Percentiles rank a stretch among this genome's conserved stretches.
These are phyloP conservation scores for Pseudoturritis turrita DNA, from an alignment of 345 rosid species.

Conservation along the genomic window DNA sequence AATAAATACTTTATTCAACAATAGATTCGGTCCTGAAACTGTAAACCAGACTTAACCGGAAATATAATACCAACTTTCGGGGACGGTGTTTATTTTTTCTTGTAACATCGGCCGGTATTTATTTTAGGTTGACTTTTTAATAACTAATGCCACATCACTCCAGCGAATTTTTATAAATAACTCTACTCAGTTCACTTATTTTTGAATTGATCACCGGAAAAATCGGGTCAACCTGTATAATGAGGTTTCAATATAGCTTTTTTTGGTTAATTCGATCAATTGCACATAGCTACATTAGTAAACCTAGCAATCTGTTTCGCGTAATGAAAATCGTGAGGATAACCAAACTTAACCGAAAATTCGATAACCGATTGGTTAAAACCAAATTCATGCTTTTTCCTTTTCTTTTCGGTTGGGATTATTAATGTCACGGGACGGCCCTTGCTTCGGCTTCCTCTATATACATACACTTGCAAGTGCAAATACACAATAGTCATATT, in stretches of 20 bases:
- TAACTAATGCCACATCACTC: background rate
- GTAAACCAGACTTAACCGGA: background rate
- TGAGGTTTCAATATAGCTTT: background rate
- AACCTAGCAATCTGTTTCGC: background rate
- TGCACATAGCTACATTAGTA: background rate
- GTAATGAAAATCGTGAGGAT: background rate
- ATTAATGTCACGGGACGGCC: constrained; percentile 17
- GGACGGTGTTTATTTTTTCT: too few relatives aligned
- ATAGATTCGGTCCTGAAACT: background rate
- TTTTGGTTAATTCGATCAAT: background rate
- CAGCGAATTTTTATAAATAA: background rate
- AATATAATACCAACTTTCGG: background rate
- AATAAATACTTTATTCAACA: background rate
- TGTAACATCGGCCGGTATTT: background rate
- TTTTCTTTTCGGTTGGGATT: constrained; percentile 4
- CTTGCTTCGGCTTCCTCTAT: constrained; percentile 13
- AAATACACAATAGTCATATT: background rate
- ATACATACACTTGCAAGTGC: constrained; percentile 13
- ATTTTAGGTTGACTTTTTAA: background rate
- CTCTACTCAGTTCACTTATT: background rate
- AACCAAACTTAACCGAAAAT: background rate
- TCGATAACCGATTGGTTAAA: background rate
- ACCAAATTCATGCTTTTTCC: background rate
- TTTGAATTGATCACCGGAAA: background rate
- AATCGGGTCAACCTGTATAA: background rate